phyloP scores from a whole-genome alignment of 495 filamentous ascomycete species.

The Trichoderma erinaceum region DNA sequence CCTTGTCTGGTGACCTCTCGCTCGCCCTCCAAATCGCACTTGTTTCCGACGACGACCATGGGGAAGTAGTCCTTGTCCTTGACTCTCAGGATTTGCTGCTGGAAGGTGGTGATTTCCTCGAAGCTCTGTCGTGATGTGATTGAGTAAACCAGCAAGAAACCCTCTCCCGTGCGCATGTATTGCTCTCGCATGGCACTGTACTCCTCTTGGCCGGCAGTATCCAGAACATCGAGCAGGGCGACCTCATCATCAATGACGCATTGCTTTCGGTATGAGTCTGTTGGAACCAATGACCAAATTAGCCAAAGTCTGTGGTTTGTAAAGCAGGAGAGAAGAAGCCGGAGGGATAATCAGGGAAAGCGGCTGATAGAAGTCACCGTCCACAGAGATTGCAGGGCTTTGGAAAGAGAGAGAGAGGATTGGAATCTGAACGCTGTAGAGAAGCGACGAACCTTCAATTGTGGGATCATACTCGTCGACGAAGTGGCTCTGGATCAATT shows the following conservation, averaged over 20 bases:
- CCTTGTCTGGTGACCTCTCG: constrained; percentile 86
- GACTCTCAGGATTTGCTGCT: constrained; percentile 95
- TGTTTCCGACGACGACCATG: constrained; percentile 99
- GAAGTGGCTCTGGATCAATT: constrained; percentile 97
- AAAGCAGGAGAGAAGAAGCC: constrained; percentile 14
- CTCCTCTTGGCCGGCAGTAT: constrained; percentile 97
- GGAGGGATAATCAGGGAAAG: not conserved
- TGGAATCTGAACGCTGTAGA: not conserved
- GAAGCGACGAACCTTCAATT: constrained; percentile 77
- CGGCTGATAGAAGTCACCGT: not conserved
- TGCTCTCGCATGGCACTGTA: constrained; percentile 99
- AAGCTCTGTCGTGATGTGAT: constrained; percentile 97
- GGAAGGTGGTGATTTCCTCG: constrained; percentile 96
- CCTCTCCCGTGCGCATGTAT: constrained; percentile 99
- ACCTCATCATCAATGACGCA: constrained; percentile 98
- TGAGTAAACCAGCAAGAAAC: constrained; percentile 95
- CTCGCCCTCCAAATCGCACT: constrained; percentile 93
- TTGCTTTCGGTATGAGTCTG: constrained; percentile 99
- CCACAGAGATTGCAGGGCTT: not conserved
- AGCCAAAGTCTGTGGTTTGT: not conserved
- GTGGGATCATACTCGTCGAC: constrained; percentile 99
- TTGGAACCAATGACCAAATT: not conserved
- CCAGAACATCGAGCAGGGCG: constrained; percentile 91
- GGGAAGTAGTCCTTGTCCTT: constrained; percentile 99
- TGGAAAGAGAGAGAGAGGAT: constrained; percentile 14